phyloP scores from a whole-genome alignment of 352 stramenopile species.

The Stephanocyclus meneghinianus region DNA sequence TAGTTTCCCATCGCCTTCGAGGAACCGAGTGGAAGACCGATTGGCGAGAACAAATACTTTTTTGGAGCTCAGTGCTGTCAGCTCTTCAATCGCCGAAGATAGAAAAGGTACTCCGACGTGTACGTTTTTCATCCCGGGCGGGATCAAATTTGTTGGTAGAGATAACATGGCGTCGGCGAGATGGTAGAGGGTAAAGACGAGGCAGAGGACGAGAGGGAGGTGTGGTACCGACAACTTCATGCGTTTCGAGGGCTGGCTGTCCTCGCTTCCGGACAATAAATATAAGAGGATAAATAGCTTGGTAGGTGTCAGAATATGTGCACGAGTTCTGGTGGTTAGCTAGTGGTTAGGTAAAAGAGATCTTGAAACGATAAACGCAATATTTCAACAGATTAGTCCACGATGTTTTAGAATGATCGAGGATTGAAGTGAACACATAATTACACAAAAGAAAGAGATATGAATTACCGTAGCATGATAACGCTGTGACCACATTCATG shows the following conservation, averaged over 20 bases:
- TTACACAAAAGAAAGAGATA: no score
- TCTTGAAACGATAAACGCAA: no score
- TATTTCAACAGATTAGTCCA: no score
- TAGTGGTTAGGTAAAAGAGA: no score
- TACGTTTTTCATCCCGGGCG: conserved; percentile 27
- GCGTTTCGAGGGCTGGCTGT: background rate
- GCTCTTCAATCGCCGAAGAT: conserved; percentile 11
- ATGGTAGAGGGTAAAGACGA: background rate
- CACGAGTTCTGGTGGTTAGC: no score
- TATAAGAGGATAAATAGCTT: no score
- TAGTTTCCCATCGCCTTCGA: conserved; percentile 13
- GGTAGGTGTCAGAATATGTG: no score
- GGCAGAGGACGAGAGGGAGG: background rate
- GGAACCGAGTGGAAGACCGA: conserved; percentile 17
- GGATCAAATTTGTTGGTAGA: conserved; percentile 10
- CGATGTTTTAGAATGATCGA: no score
- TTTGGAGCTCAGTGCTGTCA: conserved; percentile 9
- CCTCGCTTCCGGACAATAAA: no score
- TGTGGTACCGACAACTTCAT: background rate
- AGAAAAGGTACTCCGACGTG: conserved; percentile 24
- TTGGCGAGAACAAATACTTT: conserved; percentile 34
- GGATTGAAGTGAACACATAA: no score
- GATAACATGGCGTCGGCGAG: conserved; percentile 2
- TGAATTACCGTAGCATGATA: no score
- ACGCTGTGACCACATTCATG: no score